Base-by-base conservation (phyloP, 345 rosid genomes). In the Murraya koenigii region DNA sequence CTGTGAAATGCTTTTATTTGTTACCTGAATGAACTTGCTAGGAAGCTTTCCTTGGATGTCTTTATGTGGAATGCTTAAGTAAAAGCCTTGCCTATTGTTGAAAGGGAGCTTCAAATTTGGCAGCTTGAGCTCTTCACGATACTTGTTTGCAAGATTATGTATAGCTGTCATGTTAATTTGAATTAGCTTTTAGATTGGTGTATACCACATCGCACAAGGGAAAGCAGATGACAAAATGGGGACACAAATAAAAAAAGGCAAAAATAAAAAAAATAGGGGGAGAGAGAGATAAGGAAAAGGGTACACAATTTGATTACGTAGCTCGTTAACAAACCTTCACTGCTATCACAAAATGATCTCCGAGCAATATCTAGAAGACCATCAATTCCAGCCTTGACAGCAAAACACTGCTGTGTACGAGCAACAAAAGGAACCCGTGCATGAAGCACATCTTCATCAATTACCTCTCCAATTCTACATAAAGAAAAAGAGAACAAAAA, bases 331-430 rank as follows among this genome's bases (percentile, higher is more conserved):
- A 83, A 74, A 92, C 99, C 99, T 95, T 95, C 97, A 82, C 99
- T 92, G 49, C 95, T 93, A 82, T 95, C 97, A 80, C 99, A 93
- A 85, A 95, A 95, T 69, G 94, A 90, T 86, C 96, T 95, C 78
- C 97, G 79, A 62, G 97, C 97, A 71, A 95, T 89, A 90, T 93
- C 99, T 80, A 95, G 62, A 77, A 93, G 93, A 26, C 98, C 99
- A 86, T 95, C 99, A 74, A 92, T 92, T 64, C 99, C 97, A 44
- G 97, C 90, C 86, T 92, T 93, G 79, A 95, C 90, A 85, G 98
- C 99, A 86, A 95, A 95, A 86, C 98, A 95, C 85, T 95, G 99
- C 82, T 95, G 98, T 75, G 99, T 92, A 74, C 97, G 97, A 75
- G 99, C 98, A 85, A 93, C 88, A 84, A 93, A 95, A 70, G 99